These are phyloP conservation scores for Talaromyces funiculosus DNA, from an alignment of 2,329 filamentous ascomycete species.

Conservation along the genomic window DNA sequence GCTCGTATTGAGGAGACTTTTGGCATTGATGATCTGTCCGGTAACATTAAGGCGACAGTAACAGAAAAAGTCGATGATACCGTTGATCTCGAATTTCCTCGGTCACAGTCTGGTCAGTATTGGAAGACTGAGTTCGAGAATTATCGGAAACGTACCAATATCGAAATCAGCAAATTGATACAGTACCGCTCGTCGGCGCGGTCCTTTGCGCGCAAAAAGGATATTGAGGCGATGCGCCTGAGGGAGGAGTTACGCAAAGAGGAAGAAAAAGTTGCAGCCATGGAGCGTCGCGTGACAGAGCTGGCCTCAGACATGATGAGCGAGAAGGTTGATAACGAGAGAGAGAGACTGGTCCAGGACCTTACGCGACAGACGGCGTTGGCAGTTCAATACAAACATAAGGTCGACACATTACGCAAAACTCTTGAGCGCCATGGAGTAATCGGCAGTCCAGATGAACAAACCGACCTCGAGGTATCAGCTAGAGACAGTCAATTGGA, in stretches of 20 bases:
- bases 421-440: slow-evolving; percentile 36
- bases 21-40: slow-evolving; percentile 15
- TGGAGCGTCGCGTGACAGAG: slow-evolving; percentile 40
- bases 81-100: slow-evolving; percentile 49
- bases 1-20: slow-evolving; percentile 15
- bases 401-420: slow-evolving; percentile 33
- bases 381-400: slow-evolving; percentile 41
- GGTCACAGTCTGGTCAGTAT: slow-evolving; percentile 54
- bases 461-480: slow-evolving; percentile 24
- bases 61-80: slow-evolving; percentile 43
- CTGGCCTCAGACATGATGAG: slow-evolving; percentile 37
- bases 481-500: slow-evolving; percentile 20
- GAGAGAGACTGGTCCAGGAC: slow-evolving; percentile 38
- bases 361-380: slow-evolving; percentile 41
- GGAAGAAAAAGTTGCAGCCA: slow-evolving; percentile 38
- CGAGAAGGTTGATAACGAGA: slow-evolving; percentile 27
- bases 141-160: slow-evolving; percentile 53
- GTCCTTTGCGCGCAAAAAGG: slow-evolving; percentile 56
- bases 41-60: slow-evolving; percentile 17
- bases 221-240: slow-evolving; percentile 50
- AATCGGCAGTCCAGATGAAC: slow-evolving; percentile 26
- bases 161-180: slow-evolving; percentile 56
- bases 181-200: slow-evolving; percentile 56
- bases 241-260: slow-evolving; percentile 50
- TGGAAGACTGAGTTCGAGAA: slow-evolving; percentile 58